A percentile compares a stretch with the other conserved stretches of the same genome.
phyloP scores from a whole-genome alignment of 495 filamentous ascomycete genomes.

The Hyaloscypha hepaticicola region DNA sequence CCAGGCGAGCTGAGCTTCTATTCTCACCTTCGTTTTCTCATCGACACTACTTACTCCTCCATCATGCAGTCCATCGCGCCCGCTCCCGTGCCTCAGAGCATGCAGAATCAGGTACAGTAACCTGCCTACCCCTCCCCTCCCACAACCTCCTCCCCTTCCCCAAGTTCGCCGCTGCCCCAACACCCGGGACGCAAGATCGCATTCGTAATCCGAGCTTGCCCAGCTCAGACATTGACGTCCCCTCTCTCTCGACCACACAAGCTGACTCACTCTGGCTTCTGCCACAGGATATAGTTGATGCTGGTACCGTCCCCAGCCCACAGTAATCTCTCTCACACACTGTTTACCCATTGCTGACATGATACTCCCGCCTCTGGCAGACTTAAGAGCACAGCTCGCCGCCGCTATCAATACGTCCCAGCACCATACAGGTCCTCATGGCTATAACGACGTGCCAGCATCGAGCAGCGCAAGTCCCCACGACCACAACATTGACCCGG shows the following conservation, averaged over 20 bases:
- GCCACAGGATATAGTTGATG: conserved; percentile 34
- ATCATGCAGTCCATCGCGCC: conserved; percentile 33
- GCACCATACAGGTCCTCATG: conserved; percentile 25
- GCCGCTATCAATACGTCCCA: conserved; percentile 28
- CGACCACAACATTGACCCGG: conserved; percentile 39
- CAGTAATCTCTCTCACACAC: background rate
- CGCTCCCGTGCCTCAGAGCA: conserved; percentile 28
- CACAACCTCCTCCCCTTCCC: background rate
- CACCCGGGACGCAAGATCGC: background rate
- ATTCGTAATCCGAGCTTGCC: conserved; percentile 4
- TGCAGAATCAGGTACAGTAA: conserved; percentile 28
- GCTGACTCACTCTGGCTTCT: conserved; percentile 30
- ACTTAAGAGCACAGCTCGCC: conserved; percentile 36
- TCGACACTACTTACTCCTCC: background rate
- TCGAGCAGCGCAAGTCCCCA: conserved; percentile 32
- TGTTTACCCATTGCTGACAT: conserved; percentile 27
- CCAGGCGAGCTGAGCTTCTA: background rate
- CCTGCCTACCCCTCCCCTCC: background rate
- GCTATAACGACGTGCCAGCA: conserved; percentile 30
- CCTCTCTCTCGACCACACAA: conserved; percentile 3
- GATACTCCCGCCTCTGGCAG: conserved; percentile 23
- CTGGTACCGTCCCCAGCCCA: conserved; percentile 26
- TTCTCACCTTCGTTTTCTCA: background rate
- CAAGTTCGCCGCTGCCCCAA: background rate
- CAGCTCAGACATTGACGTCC: background rate